Conservation (phyloP, 208 protist genomes). For the Acanthamoeba lenticulata region DNA sequence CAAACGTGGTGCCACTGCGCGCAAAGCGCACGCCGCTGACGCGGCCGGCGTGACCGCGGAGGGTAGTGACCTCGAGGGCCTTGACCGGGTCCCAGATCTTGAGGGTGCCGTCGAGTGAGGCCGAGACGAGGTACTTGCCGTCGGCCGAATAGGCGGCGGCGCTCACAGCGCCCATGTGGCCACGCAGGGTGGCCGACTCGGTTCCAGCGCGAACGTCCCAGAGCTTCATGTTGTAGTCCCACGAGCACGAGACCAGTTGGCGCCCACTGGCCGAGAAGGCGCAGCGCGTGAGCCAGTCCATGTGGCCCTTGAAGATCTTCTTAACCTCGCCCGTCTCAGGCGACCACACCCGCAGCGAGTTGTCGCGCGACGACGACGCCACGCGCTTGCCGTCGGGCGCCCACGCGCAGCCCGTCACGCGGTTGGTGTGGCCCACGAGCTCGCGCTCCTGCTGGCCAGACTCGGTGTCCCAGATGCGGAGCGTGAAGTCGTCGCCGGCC, state of each 20-base stretch:
- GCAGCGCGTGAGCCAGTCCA: slow-evolving; percentile 71
- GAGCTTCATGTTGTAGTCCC: slow-evolving; percentile 73
- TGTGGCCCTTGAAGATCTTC: slow-evolving; percentile 65
- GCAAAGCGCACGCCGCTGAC: slow-evolving; percentile 70
- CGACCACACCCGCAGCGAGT: slow-evolving; percentile 26
- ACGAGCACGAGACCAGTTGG: slow-evolving; percentile 58
- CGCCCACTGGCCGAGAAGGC: slow-evolving; percentile 45
- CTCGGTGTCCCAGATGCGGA: slow-evolving; percentile 59
- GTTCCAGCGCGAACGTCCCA: slow-evolving; percentile 58
- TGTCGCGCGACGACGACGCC: slow-evolving; percentile 42
- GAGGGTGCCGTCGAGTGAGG: slow-evolving; percentile 76
- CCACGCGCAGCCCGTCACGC: slow-evolving; percentile 53
- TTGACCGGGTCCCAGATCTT: slow-evolving; percentile 78
- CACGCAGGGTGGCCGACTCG: slow-evolving; percentile 54
- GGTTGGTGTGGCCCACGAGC: slow-evolving; percentile 65
- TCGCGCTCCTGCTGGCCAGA: neutral
- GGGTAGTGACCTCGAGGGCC: slow-evolving; percentile 37
- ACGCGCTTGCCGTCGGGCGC: slow-evolving; percentile 44
- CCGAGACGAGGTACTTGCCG: slow-evolving; percentile 74
- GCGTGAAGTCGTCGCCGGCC: slow-evolving; percentile 58
- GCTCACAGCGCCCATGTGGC: slow-evolving; percentile 71
- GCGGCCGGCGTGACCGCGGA: slow-evolving; percentile 73
- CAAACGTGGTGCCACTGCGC: neutral
- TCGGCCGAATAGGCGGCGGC: slow-evolving; percentile 69
- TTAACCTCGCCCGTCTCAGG: slow-evolving; percentile 46